Evolutionary conservation across 2,329 filamentous ascomycete genomes (phyloP).

Genomic region (Calonectria hongkongensis): DNA sequence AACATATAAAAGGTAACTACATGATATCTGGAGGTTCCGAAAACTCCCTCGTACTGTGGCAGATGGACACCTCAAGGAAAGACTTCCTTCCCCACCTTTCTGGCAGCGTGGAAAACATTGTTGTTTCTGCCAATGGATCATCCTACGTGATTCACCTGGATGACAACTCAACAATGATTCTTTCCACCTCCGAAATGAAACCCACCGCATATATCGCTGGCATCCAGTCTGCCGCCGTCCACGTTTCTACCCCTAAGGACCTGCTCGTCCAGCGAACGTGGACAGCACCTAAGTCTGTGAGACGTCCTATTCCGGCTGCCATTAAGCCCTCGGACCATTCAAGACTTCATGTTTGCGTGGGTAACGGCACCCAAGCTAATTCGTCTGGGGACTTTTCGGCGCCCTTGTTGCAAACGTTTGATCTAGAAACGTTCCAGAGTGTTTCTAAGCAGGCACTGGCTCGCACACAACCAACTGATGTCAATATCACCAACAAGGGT

Average conservation of each 20-base stretch:
- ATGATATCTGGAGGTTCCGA: constrained; percentile 94
- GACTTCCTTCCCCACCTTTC: constrained; percentile 94
- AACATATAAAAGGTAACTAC: constrained; percentile 82
- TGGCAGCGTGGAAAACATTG: constrained; percentile 88
- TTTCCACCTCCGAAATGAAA: constrained; percentile 92
- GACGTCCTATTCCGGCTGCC: constrained; percentile 73
- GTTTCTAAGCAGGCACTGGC: constrained; percentile 91
- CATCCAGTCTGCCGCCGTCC: constrained; percentile 80
- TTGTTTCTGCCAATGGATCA: constrained; percentile 85
- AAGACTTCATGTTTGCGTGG: constrained; percentile 81
- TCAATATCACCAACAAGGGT: constrained; percentile 84
- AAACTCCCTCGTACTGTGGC: constrained; percentile 93
- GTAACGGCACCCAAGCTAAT: constrained; percentile 75
- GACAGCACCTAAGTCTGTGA: constrained; percentile 64
- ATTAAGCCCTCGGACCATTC: constrained; percentile 78
- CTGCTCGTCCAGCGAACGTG: constrained; percentile 72
- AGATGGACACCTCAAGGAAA: constrained; percentile 88
- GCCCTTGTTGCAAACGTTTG: constrained; percentile 86
- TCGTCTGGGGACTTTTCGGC: constrained; percentile 71
- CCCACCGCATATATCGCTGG: constrained; percentile 90
- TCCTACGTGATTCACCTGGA: constrained; percentile 90
- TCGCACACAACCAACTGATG: constrained; percentile 88
- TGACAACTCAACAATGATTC: constrained; percentile 92
- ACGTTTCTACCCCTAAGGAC: constrained; percentile 70
- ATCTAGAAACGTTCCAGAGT: constrained; percentile 86